These are phyloP conservation scores for Phyllachora maydis DNA, from an alignment of 2,329 filamentous ascomycete species.

Conservation along the genomic window DNA sequence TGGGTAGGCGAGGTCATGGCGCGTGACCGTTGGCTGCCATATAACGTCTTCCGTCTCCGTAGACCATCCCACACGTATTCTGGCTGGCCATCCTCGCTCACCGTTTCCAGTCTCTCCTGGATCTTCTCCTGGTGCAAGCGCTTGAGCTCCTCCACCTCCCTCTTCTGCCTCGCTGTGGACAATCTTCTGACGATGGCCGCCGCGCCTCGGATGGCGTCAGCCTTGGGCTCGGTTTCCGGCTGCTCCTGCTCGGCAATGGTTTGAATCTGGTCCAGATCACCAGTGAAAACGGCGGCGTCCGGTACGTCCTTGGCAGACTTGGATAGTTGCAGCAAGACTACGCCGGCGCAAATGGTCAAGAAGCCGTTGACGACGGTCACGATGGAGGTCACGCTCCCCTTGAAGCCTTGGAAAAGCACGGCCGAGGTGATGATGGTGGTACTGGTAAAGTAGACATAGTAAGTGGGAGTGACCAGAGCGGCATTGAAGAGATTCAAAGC, in stretches of 20 bases:
- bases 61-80: slow-evolving; percentile 80
- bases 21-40: slow-evolving; percentile 16
- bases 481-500: slow-evolving; percentile 94
- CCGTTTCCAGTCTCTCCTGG: slow-evolving; percentile 48
- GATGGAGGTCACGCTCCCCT: slow-evolving; percentile 63
- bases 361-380: slow-evolving; percentile 86
- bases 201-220: slow-evolving; percentile 82
- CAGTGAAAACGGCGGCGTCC: slow-evolving; percentile 76
- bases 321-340: slow-evolving; percentile 84
- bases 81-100: slow-evolving; percentile 51
- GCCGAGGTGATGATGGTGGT: slow-evolving; percentile 88
- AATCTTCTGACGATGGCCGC: slow-evolving; percentile 74
- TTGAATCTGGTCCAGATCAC: slow-evolving; percentile 84
- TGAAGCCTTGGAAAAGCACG: slow-evolving; percentile 84
- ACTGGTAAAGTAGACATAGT: slow-evolving; percentile 96
- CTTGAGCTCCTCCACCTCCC: slow-evolving; percentile 61
- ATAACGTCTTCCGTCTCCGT: slow-evolving; percentile 39
- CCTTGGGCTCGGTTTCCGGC: slow-evolving; percentile 89
- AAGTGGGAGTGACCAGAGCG: slow-evolving; percentile 89
- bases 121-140: slow-evolving; percentile 62
- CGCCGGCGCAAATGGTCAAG: slow-evolving; percentile 79
- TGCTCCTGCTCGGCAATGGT: slow-evolving; percentile 91
- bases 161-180: slow-evolving; percentile 53
- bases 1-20: slow-evolving; percentile 13
- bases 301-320: slow-evolving; percentile 97